phyloP scores from a whole-genome alignment of 441 rosid genomes.

The Lepidium campestre region DNA sequence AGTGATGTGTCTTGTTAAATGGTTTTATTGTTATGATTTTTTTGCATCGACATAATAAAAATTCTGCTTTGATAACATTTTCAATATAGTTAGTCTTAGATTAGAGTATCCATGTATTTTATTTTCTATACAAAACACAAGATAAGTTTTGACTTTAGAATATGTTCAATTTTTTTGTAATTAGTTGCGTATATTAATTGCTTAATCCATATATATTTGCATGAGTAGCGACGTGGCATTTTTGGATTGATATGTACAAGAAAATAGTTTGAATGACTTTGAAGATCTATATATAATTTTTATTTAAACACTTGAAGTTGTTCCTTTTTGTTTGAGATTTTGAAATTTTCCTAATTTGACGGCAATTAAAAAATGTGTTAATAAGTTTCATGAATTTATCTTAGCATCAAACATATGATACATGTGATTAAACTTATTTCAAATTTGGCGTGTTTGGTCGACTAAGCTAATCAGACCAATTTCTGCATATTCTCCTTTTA shows the following conservation, averaged over 20 bases:
- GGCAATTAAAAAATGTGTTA: not conserved
- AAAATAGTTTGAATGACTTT: slow-evolving; percentile 1
- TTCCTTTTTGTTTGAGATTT: not conserved
- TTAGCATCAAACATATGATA: slow-evolving; percentile 10
- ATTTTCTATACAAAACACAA: not conserved
- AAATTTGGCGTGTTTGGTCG: slow-evolving; percentile 19
- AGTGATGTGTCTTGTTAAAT: not conserved
- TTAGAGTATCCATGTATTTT: not conserved
- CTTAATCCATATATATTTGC: not conserved
- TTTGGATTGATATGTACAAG: not conserved
- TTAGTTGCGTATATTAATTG: not conserved
- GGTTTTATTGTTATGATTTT: not conserved
- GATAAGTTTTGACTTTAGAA: not conserved
- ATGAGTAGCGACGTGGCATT: not conserved
- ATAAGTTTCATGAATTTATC: not conserved
- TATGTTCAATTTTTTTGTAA: not conserved
- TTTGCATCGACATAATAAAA: not conserved
- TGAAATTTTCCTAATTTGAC: slow-evolving; percentile 1
- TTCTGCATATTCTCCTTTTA: slow-evolving; percentile 1
- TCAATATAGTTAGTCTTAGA: not conserved
- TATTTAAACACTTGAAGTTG: not conserved
- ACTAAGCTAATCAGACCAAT: not conserved
- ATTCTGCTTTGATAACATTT: not conserved
- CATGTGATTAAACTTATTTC: slow-evolving; percentile 15
- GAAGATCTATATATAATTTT: not conserved